Evolutionary conservation across 2,329 filamentous ascomycete genomes (phyloP).

Genomic region (Orbilia javanica): DNA sequence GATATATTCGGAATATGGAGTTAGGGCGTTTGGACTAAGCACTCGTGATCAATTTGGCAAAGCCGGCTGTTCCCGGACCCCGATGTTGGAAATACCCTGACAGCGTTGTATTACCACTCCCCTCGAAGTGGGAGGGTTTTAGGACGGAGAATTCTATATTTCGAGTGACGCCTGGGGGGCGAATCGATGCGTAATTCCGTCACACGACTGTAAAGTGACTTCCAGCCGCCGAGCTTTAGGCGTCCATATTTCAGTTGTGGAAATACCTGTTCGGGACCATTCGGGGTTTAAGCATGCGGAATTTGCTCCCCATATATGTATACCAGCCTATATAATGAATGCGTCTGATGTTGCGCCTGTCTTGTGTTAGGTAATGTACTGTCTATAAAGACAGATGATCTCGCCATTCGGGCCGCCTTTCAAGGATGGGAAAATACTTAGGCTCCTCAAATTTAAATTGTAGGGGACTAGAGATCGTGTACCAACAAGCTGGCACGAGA

Average conservation of each 20-base stretch:
- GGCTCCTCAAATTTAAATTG: background rate
- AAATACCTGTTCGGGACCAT: background rate
- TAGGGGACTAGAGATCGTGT: background rate
- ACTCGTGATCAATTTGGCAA: background rate
- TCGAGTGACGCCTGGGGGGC: background rate
- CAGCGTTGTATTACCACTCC: background rate
- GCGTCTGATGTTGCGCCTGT: background rate
- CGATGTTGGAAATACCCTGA: background rate
- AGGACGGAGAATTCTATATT: too few species aligned
- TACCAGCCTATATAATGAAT: background rate
- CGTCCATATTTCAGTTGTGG: background rate
- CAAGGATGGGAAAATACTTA: background rate
- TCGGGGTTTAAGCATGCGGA: conserved; percentile 8
- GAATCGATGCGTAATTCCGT: background rate
- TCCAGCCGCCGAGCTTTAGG: background rate
- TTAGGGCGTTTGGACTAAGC: background rate
- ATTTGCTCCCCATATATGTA: background rate
- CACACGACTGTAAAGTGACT: background rate
- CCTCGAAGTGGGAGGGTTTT: background rate
- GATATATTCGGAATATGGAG: too few species aligned
- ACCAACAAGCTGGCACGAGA: background rate
- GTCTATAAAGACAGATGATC: conserved; percentile 6
- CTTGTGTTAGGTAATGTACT: background rate
- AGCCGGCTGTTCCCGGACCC: too few species aligned
- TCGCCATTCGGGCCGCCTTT: background rate